Evolutionary conservation across 1,284 basidiomycete species (phyloP).

Genomic region (Fistulina hepatica): DNA sequence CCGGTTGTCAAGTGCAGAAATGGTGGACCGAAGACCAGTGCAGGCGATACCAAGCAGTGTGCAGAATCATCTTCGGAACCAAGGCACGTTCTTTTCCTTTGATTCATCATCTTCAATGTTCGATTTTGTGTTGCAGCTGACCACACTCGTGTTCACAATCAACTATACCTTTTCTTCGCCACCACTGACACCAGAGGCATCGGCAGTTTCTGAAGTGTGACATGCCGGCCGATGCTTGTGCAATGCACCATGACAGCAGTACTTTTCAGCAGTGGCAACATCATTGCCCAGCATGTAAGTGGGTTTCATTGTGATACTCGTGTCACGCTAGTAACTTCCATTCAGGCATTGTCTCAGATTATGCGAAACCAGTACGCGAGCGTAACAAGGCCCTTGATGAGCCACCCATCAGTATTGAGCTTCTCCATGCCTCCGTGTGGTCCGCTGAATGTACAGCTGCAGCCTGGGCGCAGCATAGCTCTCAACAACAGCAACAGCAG

Average conservation of each 20-base stretch:
- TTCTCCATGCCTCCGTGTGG: conserved; percentile 57
- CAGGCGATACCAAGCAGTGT: conserved; percentile 33
- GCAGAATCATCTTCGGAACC: conserved; percentile 63
- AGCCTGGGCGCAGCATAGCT: no score
- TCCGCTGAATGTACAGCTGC: conserved; percentile 25
- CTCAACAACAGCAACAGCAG: no score
- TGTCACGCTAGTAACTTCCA: conserved; percentile 7
- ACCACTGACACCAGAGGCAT: conserved; percentile 36
- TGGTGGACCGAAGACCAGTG: conserved; percentile 48
- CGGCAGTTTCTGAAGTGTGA: conserved; percentile 55
- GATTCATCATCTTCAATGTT: conserved; percentile 3
- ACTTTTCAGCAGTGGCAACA: no score
- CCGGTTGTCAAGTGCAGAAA: conserved; percentile 23
- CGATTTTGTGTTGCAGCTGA: conserved; percentile 33
- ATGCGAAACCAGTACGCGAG: conserved; percentile 68
- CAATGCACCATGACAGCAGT: no score
- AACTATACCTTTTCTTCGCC: conserved; percentile 66
- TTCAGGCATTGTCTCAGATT: conserved; percentile 38
- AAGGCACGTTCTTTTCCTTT: conserved; percentile 41
- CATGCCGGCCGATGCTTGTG: no score
- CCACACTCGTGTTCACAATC: conserved; percentile 57
- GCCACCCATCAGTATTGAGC: conserved; percentile 60
- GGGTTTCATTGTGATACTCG: conserved; percentile 10
- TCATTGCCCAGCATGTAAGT: no score
- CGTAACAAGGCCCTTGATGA: conserved; percentile 51